Evolutionary conservation across 441 rosid genomes (phyloP).

Genomic region (Croton laevigatus): DNA sequence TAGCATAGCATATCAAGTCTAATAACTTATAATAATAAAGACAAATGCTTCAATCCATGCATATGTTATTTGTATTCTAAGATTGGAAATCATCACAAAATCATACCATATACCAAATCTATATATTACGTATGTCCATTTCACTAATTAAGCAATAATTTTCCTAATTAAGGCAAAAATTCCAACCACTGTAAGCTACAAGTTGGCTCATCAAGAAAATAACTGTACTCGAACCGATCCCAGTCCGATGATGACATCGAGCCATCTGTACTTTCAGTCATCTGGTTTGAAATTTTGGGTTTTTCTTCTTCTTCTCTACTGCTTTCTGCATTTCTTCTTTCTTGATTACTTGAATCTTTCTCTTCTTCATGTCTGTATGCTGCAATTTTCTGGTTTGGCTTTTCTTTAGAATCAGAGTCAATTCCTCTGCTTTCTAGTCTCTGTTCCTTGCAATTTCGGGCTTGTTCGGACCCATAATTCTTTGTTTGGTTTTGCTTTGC

Average conservation of each 20-base stretch:
- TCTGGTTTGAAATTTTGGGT: background rate
- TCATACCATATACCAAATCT: too few relatives aligned
- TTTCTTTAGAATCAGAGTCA: conserved; percentile 4
- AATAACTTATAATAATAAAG: background rate
- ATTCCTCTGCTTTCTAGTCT: background rate
- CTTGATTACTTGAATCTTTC: conserved; percentile 1
- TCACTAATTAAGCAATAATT: background rate
- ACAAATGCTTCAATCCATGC: background rate
- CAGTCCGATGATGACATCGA: conserved; percentile 15
- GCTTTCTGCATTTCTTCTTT: conserved; percentile 8
- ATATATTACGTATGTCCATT: background rate
- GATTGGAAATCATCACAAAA: background rate
- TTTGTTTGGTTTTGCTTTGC: conserved; percentile 9
- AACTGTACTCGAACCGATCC: conserved; percentile 8
- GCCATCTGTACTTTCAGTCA: background rate
- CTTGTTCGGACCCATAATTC: background rate
- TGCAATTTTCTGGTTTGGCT: background rate
- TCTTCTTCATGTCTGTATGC: background rate
- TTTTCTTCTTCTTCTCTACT: conserved; percentile 8
- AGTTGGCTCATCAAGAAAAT: conserved; percentile 8
- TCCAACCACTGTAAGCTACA: conserved; percentile 24
- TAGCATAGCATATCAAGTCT: background rate
- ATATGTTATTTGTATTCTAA: background rate
- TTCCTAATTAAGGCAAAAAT: conserved; percentile 8
- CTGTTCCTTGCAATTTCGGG: conserved; percentile 5